Base-by-base conservation (phyloP, 352 stramenopile genomes). In the Phytophthora idaei region DNA sequence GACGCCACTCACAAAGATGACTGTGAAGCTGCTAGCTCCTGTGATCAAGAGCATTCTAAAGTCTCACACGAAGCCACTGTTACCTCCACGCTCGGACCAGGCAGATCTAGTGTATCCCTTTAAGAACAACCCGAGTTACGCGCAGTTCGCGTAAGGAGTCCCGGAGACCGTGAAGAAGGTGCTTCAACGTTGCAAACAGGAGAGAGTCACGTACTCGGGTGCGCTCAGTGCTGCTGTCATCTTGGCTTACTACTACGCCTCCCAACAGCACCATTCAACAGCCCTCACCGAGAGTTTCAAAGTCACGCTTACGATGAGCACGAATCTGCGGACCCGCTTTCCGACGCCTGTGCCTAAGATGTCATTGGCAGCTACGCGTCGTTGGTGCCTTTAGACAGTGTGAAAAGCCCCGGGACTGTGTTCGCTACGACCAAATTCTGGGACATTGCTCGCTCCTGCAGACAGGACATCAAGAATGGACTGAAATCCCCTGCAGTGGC, bases 361-460 rank as follows among this genome's bases (percentile, higher is more conserved):
- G 45, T 76, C 4, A 66, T 81, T 6, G 66, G 73, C 17, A 72
- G 60, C 57, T 81, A 74, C 52, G 49, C 57, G 50, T 71, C 67
- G 8, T 39, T 74, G 14, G 61, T 71, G 34, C 53, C 52, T 53
- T 37, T 67, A 17, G 55, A 69, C 21, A 64, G 34, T 14, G 37
- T 44, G 17, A 69, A 69, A 29, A 42, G 39, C 17, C 53, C 37
- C 41, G 61, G 55, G 1, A 64, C 29, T 3, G 45, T 63, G 14
- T 57, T 69, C 36, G 31, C 36, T 10, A 57, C 37, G 2, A 50
- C 47, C 21, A 62, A 67, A n/a, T 89, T 86, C 57, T 89, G 77
- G 80, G 77, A 83, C 6, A 28, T 86, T 4, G 77, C 73, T 27
- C 72, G 80, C 9, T 51, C 67, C 37, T 71, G 67, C 56, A 71